These are phyloP conservation scores for Abortiporus biennis DNA, from an alignment of 1,284 basidiomycete genomes.

Conservation along the genomic window DNA sequence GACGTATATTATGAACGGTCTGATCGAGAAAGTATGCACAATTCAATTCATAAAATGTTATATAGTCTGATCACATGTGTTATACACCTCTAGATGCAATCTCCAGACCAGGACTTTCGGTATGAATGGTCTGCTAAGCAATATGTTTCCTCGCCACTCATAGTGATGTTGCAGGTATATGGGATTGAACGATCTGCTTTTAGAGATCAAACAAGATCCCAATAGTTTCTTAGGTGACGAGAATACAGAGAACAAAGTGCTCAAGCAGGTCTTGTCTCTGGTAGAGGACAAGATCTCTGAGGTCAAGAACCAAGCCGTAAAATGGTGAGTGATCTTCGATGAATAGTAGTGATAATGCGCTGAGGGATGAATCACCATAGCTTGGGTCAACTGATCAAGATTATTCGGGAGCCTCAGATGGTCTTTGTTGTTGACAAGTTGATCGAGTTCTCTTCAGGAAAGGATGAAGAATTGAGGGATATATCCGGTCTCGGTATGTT, in stretches of 20 bases:
- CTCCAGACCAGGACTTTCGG: slow-evolving; percentile 80
- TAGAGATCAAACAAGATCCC: slow-evolving; percentile 75
- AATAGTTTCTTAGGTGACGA: slow-evolving; percentile 76
- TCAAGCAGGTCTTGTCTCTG: slow-evolving; percentile 75
- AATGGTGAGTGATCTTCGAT: slow-evolving; percentile 56
- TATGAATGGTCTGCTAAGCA: slow-evolving; percentile 23
- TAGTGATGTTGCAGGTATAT: slow-evolving; percentile 63
- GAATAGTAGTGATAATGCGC: neutral
- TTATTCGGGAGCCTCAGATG: slow-evolving; percentile 79
- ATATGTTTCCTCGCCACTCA: slow-evolving; percentile 9
- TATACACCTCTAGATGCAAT: slow-evolving; percentile 62
- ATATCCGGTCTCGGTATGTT: slow-evolving; percentile 85
- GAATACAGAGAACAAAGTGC: slow-evolving; percentile 71
- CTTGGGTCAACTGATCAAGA: slow-evolving; percentile 82
- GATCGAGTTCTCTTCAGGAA: slow-evolving; percentile 77
- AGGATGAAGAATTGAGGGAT: slow-evolving; percentile 88
- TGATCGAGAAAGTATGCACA: slow-evolving; percentile 68
- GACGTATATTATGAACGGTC: slow-evolving; percentile 72
- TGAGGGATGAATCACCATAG: slow-evolving; percentile 30
- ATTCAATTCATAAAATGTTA: too few species aligned
- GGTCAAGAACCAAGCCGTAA: slow-evolving; percentile 96
- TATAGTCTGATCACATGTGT: neutral
- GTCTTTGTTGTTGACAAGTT: slow-evolving; percentile 83
- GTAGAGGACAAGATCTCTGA: slow-evolving; percentile 94
- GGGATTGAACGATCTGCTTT: slow-evolving; percentile 89